Conservation (phyloP, 352 stramenopile genomes). For the Phytophthora tubulina region DNA sequence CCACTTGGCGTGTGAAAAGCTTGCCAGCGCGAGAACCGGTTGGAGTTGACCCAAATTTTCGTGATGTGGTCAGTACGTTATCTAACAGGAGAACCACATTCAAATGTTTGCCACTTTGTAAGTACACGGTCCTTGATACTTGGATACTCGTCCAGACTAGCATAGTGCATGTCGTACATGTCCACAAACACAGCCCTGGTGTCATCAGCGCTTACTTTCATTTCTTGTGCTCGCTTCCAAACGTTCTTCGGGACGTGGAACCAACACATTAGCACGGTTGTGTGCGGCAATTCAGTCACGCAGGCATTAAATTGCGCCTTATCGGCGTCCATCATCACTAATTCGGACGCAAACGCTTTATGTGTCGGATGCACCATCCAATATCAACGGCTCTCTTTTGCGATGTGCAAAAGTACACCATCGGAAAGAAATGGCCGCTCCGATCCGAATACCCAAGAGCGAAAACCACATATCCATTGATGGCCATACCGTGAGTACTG, state of each 20-base stretch:
- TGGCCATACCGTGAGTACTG: conserved; percentile 12
- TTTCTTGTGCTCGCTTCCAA: neutral
- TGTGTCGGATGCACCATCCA: conserved; percentile 3
- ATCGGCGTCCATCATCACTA: conserved; percentile 8
- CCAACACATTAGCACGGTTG: conserved; percentile 11
- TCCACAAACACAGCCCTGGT: neutral
- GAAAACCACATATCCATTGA: conserved; percentile 6
- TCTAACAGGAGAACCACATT: neutral
- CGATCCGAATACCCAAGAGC: conserved; percentile 14
- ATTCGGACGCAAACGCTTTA: conserved; percentile 1
- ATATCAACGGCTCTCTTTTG: conserved; percentile 11
- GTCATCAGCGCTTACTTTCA: neutral
- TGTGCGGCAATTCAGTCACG: neutral
- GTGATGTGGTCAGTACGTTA: neutral
- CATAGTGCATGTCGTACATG: conserved; percentile 17
- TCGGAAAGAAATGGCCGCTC: neutral
- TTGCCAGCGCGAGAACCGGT: conserved; percentile 7
- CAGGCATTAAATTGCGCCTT: conserved; percentile 12
- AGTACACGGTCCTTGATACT: neutral
- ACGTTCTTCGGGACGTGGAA: conserved; percentile 18
- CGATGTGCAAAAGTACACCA: neutral
- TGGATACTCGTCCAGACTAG: neutral
- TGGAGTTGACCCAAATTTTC: neutral
- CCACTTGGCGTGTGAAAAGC: conserved; percentile 4
- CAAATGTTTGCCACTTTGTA: conserved; percentile 3